Base-by-base conservation (phyloP, 176 grass and related monocot genomes). In the Ensete glaucum region DNA sequence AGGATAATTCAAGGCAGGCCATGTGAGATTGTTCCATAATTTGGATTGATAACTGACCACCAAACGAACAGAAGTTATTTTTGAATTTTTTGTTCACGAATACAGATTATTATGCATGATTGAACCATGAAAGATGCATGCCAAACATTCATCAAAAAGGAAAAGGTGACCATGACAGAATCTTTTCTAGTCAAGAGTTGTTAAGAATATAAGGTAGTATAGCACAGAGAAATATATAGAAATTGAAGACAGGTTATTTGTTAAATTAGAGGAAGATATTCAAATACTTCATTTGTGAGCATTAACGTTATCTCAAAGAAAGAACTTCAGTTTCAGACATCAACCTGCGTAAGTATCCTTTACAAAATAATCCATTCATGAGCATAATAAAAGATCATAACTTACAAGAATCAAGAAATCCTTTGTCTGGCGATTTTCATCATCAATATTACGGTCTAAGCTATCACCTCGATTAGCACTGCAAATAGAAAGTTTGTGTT, bases 401-500 rank as follows among this genome's bases (percentile, higher is more conserved):
- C 84, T 87, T 91, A 99, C 95, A 85, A 99, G 95, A 82, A 99
- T 88, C 73, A 99, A 91, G 70, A 91, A 99, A 76, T 99, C 91
- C 1, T 94, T 87, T 48, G 88, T 99, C 63, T 22, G 80, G 9
- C 74, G 85, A 75, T 85, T 94, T 89, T 99, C 91, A 10, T 99
- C 88, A 51, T 99, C 88, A 75, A 99, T 94, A 59, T 84, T 91
- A 67, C 88, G 95, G 52, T 99, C 95, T 84, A 99, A 91, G 76
- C 88, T 99, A 87, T 99, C 95, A 77, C 95, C 95, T 78, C 95
- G 82, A 83, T 94, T 99, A 67, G 95, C 88, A 89, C 95, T 99
- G 82, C 65, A 74, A 57, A 52, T 67, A 63, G 78, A 85, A 85
- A 77, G 17, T 84, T 75, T 64, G 62, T 20, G 81, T 54, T 12